Percentiles rank a stretch among this genome's conserved stretches.
Conservation (phyloP, 768 basidiomycete genomes). For the Kwoniella heveanensis region DNA sequence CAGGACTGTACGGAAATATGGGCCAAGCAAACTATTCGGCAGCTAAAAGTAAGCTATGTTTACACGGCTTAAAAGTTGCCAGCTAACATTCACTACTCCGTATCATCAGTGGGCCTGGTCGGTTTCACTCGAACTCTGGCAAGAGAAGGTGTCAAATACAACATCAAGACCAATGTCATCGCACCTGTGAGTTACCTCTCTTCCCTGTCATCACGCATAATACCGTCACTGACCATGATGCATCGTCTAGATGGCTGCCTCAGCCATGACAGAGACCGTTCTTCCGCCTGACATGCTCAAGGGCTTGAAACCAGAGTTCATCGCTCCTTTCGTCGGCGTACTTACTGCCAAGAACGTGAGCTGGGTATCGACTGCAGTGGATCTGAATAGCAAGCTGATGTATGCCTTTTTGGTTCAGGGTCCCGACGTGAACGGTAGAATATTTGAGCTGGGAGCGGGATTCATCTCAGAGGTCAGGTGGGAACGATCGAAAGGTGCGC, state of each 20-base stretch:
- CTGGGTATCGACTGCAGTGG: too few species aligned
- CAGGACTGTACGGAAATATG: slow-evolving; percentile 92
- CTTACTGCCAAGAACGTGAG: slow-evolving; percentile 76
- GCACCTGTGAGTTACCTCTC: slow-evolving; percentile 68
- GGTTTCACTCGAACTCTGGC: slow-evolving; percentile 92
- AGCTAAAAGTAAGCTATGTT: slow-evolving; percentile 67
- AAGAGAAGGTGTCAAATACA: slow-evolving; percentile 86
- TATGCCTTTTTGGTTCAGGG: slow-evolving; percentile 35
- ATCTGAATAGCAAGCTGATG: too few species aligned
- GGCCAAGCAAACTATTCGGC: slow-evolving; percentile 98
- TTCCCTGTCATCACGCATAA: not conserved
- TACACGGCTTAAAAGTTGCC: not conserved
- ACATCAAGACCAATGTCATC: slow-evolving; percentile 81
- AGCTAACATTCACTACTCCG: slow-evolving; percentile 1
- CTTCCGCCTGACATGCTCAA: slow-evolving; percentile 92
- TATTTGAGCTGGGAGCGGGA: slow-evolving; percentile 92
- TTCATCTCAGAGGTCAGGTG: slow-evolving; percentile 89
- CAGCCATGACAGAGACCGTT: slow-evolving; percentile 90
- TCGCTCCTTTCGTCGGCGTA: slow-evolving; percentile 88
- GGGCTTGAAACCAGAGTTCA: slow-evolving; percentile 85
- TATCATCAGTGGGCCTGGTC: slow-evolving; percentile 70
- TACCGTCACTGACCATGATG: not conserved
- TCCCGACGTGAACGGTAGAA: slow-evolving; percentile 55
- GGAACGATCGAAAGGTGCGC: slow-evolving; percentile 82
- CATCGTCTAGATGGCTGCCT: slow-evolving; percentile 76